Evolutionary conservation across 495 filamentous ascomycete species (phyloP).

Genomic region (Sphaerosporella brunnea): DNA sequence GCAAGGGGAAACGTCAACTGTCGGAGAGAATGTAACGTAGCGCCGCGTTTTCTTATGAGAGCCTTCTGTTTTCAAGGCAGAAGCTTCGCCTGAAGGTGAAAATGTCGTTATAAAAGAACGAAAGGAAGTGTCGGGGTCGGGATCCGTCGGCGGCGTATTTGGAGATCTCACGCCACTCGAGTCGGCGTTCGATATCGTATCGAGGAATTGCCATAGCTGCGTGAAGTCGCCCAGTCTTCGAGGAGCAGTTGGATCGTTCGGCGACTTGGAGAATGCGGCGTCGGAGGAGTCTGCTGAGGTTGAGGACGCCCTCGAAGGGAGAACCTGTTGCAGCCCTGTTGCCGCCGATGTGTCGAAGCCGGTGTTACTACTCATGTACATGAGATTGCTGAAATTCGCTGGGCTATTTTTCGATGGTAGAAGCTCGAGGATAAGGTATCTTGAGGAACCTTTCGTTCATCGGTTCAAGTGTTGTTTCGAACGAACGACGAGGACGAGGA

Average conservation of each 20-base stretch:
- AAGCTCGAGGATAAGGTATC: no score
- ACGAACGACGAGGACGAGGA: no score
- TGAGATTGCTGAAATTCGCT: no score
- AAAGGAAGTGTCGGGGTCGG: not conserved
- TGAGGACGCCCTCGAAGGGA: constrained; percentile 4
- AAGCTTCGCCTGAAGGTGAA: not conserved
- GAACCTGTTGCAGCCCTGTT: constrained; percentile 14
- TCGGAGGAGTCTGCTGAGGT: not conserved
- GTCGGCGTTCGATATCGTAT: not conserved
- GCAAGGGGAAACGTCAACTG: not conserved
- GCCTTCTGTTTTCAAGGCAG: not conserved
- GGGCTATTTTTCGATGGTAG: no score
- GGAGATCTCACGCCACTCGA: not conserved
- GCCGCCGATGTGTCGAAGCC: constrained; percentile 18
- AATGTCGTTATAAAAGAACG: not conserved
- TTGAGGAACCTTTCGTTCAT: not conserved
- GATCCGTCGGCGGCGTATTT: not conserved
- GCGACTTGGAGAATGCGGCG: not conserved
- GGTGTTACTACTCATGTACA: constrained; percentile 13
- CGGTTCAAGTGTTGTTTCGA: no score
- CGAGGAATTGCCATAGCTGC: not conserved
- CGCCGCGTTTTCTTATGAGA: not conserved
- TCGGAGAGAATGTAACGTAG: not conserved
- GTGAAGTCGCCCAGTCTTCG: not conserved
- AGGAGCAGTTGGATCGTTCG: not conserved